Conservation (phyloP, 768 basidiomycete genomes). For the Porpolomopsis calyptriformis region DNA sequence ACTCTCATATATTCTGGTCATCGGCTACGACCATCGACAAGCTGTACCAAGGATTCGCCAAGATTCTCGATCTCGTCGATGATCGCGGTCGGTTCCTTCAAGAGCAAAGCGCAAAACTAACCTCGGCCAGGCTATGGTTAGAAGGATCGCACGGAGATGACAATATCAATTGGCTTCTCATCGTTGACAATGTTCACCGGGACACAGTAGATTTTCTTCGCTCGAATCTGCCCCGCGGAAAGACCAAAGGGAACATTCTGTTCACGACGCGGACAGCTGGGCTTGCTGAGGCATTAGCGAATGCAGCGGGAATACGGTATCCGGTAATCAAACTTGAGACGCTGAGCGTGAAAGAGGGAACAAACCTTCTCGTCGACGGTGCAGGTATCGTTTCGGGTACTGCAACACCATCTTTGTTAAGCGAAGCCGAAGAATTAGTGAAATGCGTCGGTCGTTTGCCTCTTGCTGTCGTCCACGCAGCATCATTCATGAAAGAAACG, state of each 20-base stretch:
- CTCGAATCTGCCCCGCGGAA: too few species aligned
- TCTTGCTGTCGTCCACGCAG: background rate
- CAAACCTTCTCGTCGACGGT: background rate
- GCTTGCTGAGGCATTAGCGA: background rate
- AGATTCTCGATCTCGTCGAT: background rate
- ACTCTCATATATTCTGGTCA: background rate
- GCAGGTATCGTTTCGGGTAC: background rate
- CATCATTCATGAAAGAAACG: background rate
- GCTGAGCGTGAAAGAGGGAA: background rate
- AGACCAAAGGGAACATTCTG: background rate
- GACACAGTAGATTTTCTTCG: too few species aligned
- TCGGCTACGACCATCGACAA: conserved; percentile 2
- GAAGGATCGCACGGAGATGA: too few species aligned
- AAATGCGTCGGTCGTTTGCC: background rate
- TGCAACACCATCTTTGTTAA: background rate
- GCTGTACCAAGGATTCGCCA: too few species aligned
- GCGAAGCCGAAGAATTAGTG: background rate
- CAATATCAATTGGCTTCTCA: too few species aligned
- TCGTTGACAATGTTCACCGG: too few species aligned
- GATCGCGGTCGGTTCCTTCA: background rate
- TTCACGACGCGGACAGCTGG: too few species aligned
- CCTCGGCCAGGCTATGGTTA: too few species aligned
- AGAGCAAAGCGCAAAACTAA: background rate
- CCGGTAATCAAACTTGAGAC: background rate
- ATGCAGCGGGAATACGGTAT: background rate